Conservation (phyloP, 139 green algal species). For the Haematococcus sp. region DNA sequence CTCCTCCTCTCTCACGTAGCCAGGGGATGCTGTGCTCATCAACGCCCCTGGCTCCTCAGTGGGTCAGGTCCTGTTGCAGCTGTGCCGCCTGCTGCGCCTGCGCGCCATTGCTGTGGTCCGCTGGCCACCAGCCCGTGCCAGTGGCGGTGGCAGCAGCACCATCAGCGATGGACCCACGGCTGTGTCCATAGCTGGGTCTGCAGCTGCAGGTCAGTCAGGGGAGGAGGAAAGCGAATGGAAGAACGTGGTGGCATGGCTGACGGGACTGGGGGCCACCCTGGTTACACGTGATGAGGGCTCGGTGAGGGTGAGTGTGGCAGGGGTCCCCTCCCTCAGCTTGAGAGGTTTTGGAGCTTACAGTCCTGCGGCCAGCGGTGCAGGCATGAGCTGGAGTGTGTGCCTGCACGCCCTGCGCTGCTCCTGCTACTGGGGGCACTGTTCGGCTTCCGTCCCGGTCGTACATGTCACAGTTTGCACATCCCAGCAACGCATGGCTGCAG, state of each 20-base stretch:
- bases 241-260: constrained; percentile 44
- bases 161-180: too few relatives aligned
- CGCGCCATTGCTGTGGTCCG: constrained; percentile 48
- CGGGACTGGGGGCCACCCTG: constrained; percentile 64
- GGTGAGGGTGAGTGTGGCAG: constrained; percentile 15
- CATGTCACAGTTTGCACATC: too few relatives aligned
- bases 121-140: background rate
- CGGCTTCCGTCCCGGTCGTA: too few relatives aligned
- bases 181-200: background rate
- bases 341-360: too few relatives aligned
- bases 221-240: constrained; percentile 8
- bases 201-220: background rate
- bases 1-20: constrained; percentile 34
- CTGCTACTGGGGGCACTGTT: too few relatives aligned
- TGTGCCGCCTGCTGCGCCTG: constrained; percentile 77
- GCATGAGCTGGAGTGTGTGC: too few relatives aligned
- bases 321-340: too few relatives aligned
- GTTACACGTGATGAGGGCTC: constrained; percentile 32
- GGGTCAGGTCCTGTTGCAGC: constrained; percentile 80
- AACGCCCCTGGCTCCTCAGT: constrained; percentile 84
- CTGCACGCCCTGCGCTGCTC: too few relatives aligned
- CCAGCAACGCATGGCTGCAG: too few relatives aligned
- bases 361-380: too few relatives aligned
- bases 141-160: background rate
- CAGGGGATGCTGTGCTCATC: constrained; percentile 84